Conservation (phyloP, 805 yeast species). For the Metschnikowia bowlesiae region DNA sequence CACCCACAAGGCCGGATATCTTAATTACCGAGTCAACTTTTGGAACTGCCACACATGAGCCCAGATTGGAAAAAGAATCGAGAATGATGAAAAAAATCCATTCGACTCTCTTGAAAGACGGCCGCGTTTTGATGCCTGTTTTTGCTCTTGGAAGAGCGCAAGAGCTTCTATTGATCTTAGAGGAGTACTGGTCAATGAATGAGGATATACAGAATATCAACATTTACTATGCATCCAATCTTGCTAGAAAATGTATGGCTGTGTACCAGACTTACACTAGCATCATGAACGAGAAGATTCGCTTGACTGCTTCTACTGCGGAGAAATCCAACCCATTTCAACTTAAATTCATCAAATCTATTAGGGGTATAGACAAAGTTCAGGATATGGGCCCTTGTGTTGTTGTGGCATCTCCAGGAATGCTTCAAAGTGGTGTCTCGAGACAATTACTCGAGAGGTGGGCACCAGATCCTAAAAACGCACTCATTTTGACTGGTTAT, state of each 20-base stretch:
- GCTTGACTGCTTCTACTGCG: conserved; percentile 47
- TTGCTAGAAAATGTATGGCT: conserved; percentile 95
- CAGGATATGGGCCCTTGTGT: conserved; percentile 96
- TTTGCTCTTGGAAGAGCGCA: conserved; percentile 97
- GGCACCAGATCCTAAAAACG: conserved; percentile 94
- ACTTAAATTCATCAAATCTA: conserved; percentile 77
- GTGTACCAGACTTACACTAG: conserved; percentile 94
- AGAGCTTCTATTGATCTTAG: conserved; percentile 81
- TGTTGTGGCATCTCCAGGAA: conserved; percentile 95
- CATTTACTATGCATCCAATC: conserved; percentile 84
- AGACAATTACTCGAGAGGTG: conserved; percentile 88
- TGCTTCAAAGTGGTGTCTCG: conserved; percentile 95
- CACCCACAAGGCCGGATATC: conserved; percentile 80
- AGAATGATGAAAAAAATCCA: conserved; percentile 80
- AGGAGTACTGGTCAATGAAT: conserved; percentile 89
- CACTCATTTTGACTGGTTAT: conserved; percentile 89
- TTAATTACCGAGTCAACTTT: conserved; percentile 93
- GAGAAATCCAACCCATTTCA: conserved; percentile 71
- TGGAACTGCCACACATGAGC: conserved; percentile 96
- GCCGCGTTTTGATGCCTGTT: conserved; percentile 87
- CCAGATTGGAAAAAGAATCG: conserved; percentile 78
- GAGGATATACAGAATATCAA: conserved; percentile 77
- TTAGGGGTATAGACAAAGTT: conserved; percentile 74
- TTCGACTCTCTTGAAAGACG: conserved; percentile 79
- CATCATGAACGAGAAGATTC: conserved; percentile 93